A percentile compares a stretch with the other conserved stretches of the same genome.
These are phyloP conservation scores for Oemleria cerasiformis DNA, from an alignment of 306 rosid species.

Conservation along the genomic window DNA sequence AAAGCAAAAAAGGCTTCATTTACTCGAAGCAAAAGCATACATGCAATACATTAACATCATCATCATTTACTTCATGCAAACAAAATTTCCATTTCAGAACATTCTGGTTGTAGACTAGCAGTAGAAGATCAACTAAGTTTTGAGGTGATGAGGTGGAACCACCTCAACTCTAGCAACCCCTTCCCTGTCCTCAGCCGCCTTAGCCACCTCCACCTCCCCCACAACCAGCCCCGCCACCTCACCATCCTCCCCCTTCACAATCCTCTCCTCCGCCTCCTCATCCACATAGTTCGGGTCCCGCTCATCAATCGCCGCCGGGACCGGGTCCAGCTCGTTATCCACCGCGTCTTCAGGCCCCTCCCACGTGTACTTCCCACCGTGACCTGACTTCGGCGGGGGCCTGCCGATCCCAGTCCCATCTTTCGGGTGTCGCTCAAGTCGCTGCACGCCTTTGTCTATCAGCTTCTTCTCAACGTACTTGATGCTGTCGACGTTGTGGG, in stretches of 20 bases:
- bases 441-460: slow-evolving; percentile 52
- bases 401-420: slow-evolving; percentile 42
- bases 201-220: slow-evolving; percentile 59
- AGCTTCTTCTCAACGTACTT: slow-evolving; percentile 71
- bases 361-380: slow-evolving; percentile 88
- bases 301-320: slow-evolving; percentile 67
- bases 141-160: slow-evolving; percentile 55
- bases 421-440: slow-evolving; percentile 69
- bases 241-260: slow-evolving; percentile 24
- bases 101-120: background rate
- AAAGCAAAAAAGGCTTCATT: background rate
- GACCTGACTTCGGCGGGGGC: slow-evolving; percentile 67
- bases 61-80: too few relatives aligned
- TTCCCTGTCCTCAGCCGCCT: slow-evolving; percentile 33
- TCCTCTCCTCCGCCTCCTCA: slow-evolving; percentile 43
- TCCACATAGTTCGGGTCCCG: slow-evolving; percentile 77
- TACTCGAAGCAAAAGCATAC: too few relatives aligned
- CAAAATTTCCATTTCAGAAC: too few relatives aligned
- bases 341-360: slow-evolving; percentile 57
- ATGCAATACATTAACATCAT: too few relatives aligned
- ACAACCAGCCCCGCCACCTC: slow-evolving; percentile 39
- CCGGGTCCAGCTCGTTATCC: slow-evolving; percentile 38
- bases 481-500: slow-evolving; percentile 59
- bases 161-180: slow-evolving; percentile 68
- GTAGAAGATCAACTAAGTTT: background rate